Conservation (phyloP, 805 yeast species). For the Saccharomycopsis synnaedendra region DNA sequence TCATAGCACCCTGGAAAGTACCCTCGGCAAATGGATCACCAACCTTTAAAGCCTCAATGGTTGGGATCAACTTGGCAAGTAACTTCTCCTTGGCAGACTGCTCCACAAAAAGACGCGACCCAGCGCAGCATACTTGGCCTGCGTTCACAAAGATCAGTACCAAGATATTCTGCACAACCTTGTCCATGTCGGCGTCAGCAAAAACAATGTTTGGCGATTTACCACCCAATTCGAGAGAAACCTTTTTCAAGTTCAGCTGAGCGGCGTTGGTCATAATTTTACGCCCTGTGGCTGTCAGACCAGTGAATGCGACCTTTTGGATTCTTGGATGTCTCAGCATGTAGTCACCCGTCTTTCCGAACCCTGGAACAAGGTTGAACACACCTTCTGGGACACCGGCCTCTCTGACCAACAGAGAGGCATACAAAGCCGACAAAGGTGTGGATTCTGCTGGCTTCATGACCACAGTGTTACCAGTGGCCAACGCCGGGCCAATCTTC, state of each 20-base stretch:
- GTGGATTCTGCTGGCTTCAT: slow-evolving; percentile 88
- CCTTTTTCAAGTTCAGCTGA: slow-evolving; percentile 72
- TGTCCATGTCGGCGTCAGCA: slow-evolving; percentile 71
- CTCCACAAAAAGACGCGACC: slow-evolving; percentile 84
- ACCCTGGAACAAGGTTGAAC: slow-evolving; percentile 75
- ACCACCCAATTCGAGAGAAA: slow-evolving; percentile 92
- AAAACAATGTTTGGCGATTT: slow-evolving; percentile 87
- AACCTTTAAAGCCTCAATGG: slow-evolving; percentile 45
- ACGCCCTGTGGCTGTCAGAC: slow-evolving; percentile 90
- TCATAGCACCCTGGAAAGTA: slow-evolving; percentile 85
- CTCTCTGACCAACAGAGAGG: slow-evolving; percentile 55
- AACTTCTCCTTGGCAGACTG: slow-evolving; percentile 74
- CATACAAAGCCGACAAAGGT: slow-evolving; percentile 74
- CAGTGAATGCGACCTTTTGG: slow-evolving; percentile 89
- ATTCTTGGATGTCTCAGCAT: slow-evolving; percentile 67
- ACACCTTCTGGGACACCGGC: slow-evolving; percentile 92
- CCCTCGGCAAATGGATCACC: slow-evolving; percentile 80
- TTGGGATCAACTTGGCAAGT: slow-evolving; percentile 42
- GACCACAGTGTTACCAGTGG: slow-evolving; percentile 81
- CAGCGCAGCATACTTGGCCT: slow-evolving; percentile 94
- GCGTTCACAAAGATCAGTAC: slow-evolving; percentile 83
- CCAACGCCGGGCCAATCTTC: slow-evolving; percentile 89
- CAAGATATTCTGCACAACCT: slow-evolving; percentile 64
- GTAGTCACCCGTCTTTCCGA: slow-evolving; percentile 79
- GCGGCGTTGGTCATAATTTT: slow-evolving; percentile 72